phyloP scores from a whole-genome alignment of 495 filamentous ascomycete genomes.

The Penicillium daleae region DNA sequence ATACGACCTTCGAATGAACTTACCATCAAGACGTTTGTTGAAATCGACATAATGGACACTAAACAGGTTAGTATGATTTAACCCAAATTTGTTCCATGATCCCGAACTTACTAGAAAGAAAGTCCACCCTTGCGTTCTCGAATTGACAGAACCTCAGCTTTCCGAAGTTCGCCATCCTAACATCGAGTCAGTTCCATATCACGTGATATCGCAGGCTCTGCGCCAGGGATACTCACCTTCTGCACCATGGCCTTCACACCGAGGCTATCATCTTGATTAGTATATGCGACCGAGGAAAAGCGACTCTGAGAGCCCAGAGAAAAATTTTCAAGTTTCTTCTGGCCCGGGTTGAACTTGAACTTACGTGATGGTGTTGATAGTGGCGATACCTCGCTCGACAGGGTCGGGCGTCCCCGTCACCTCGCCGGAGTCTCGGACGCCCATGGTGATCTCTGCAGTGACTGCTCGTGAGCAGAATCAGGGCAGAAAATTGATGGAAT shows the following conservation, averaged over 20 bases:
- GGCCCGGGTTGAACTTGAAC: conserved; percentile 26
- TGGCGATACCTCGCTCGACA: conserved; percentile 78
- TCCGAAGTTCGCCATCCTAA: conserved; percentile 81
- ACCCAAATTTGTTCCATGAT: background rate
- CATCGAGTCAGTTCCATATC: conserved; percentile 32
- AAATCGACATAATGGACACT: conserved; percentile 97
- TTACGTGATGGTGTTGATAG: conserved; percentile 75
- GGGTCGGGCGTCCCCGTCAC: conserved; percentile 60
- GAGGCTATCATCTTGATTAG: conserved; percentile 57
- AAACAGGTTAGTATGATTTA: conserved; percentile 25
- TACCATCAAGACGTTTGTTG: conserved; percentile 94
- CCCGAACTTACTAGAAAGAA: conserved; percentile 69
- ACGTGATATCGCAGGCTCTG: conserved; percentile 43
- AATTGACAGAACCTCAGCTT: conserved; percentile 92
- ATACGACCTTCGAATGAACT: conserved; percentile 1
- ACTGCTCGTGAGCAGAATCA: background rate
- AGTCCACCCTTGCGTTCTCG: conserved; percentile 80
- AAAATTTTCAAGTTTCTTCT: background rate
- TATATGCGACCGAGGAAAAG: conserved; percentile 51
- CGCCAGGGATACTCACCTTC: conserved; percentile 53
- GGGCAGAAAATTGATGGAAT: conserved; percentile 29
- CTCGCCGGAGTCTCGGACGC: conserved; percentile 53
- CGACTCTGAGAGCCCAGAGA: conserved; percentile 7
- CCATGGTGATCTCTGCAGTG: conserved; percentile 41
- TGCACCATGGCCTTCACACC: conserved; percentile 75